Percentiles rank a stretch among this genome's conserved stretches.
These are phyloP conservation scores for Rhodotorula graminis DNA, from an alignment of 768 basidiomycete genomes.

Conservation along the genomic window DNA sequence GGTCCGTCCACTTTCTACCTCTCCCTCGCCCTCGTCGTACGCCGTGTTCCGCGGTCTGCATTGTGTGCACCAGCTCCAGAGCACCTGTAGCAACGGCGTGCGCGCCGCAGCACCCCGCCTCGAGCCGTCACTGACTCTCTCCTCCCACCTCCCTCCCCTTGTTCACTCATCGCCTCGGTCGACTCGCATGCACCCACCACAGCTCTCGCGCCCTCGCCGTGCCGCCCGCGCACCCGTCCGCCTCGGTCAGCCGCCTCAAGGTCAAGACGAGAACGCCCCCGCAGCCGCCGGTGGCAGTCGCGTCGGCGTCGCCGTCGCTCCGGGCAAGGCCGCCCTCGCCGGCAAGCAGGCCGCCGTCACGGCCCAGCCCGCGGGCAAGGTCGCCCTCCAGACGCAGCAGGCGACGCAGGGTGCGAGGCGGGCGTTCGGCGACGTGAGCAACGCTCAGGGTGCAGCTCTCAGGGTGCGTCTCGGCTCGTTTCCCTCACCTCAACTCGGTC, in stretches of 20 bases:
- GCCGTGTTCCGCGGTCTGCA: too few relatives aligned
- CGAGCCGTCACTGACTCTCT: not conserved
- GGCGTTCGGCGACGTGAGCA: not conserved
- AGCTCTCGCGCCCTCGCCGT: constrained; percentile 27
- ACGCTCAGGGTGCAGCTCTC: not conserved
- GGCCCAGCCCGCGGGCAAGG: not conserved
- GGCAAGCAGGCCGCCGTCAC: not conserved
- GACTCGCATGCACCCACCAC: constrained; percentile 5
- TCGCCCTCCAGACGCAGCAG: not conserved
- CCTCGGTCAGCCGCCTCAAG: constrained; percentile 3
- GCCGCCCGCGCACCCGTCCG: constrained; percentile 28
- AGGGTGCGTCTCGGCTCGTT: not conserved
- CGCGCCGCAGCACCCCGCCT: not conserved
- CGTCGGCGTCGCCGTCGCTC: not conserved
- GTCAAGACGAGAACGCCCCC: constrained; percentile 22
- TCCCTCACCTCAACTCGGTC: not conserved
- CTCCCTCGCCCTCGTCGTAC: not conserved
- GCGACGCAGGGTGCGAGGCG: not conserved
- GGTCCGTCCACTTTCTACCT: constrained; percentile 20
- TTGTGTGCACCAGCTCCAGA: not conserved
- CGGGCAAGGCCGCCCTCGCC: not conserved
- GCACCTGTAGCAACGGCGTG: fast-evolving
- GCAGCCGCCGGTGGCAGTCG: not conserved
- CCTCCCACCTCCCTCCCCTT: not conserved
- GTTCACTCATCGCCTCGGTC: not conserved